Base-by-base conservation (phyloP, 768 basidiomycete genomes). In the Suillus clintonianus region DNA sequence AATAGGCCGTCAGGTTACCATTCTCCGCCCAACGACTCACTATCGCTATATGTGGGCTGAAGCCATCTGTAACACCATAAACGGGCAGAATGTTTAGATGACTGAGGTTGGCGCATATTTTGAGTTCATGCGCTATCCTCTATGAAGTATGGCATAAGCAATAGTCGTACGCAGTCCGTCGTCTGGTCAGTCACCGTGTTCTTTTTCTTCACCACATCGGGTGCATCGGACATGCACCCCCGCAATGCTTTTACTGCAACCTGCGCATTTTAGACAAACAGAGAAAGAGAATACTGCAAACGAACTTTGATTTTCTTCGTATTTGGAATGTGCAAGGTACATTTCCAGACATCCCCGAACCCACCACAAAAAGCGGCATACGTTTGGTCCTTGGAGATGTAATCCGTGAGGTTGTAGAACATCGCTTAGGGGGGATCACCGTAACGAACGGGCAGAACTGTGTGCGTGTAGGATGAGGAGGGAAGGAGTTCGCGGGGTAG, bases 71-170 rank as follows among this genome's bases (percentile, higher is more conserved):
- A 1, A 63, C 37, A 17, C 71, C 69, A 39, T 39, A 64, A n/a
- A 70, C 60, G 5, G 66, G 67, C 5, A 72, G 36, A 30, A 71
- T 60, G 57, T 72, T 72, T 24, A 47, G 42, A 51, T 72, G 68
- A 6, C 56, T 14, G 24, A 72, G 62, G 34, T 47, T 22, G 36
- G 56, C 61, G 70, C 71, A 72, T 17, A 70, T 67, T 17, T 56
- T 62, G 41, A 72, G 56, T 56, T 71, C 70, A 27, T 64, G 68
- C 24, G 59, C 58, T 22, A 71, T 54, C 17, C 69, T 34, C 70
- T 71, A 22, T 7, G 19, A 48, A 27, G 22, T 15, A 1, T 19
- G 17, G 42, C 19, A 7, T 43, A 19, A 43, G 15, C 19, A 19
- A 8, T 19, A 10, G 17, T n/a, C n/a, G n/a, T n/a, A 17, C 19